Evolutionary conservation across 768 basidiomycete species (phyloP), one percentile per base, ranked within the genome.

Genomic region (Naematelia aurantialba): DNA sequence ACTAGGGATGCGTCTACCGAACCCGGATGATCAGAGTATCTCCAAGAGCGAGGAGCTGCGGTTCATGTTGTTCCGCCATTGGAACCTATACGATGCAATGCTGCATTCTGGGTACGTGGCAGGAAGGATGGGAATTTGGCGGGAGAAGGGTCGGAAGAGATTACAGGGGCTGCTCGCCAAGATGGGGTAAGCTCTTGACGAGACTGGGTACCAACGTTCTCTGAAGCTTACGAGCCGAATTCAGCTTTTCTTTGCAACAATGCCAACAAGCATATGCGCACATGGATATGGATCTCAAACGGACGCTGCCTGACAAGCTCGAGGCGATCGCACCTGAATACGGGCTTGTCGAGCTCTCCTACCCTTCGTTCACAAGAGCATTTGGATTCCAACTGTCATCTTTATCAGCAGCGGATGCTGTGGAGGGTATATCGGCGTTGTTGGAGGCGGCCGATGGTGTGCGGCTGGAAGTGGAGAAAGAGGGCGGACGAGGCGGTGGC

Each of bases 21-120:
- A 75, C 62, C 89, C 94, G 1, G 92, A 97, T 66, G 93, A 98
- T 73, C 79, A 82, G 58, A 85, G 86, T 27, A 85, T 99, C 63
- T 84, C 89, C 39, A 81, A 87, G 42, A 86, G 85, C 29, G 91
- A 93, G 52, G 96, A 99, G 76, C 80, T 98, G 55, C 83, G 96
- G 24, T 98, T 99, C 76, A 92, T 87, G 79, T 82, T 97, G 55
- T 92, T 93, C 74, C 83, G 94, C 57, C 96, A 98, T 79, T 99
- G 96, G 96, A 97, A 88, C 27, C 79, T 99, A 47, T 98, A 97
- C 73, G 96, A 99, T 71, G 86, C 93, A 11, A 98, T 99, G 96
- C 87, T 87, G 69, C 94, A 99, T 76, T 96, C 92, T 2, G 89
- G 89, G 58, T 99, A 98, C 69, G 87, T 99, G 17, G 93, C 92